phyloP scores from a whole-genome alignment of 768 basidiomycete genomes.

The Cubamyces lactineus region DNA sequence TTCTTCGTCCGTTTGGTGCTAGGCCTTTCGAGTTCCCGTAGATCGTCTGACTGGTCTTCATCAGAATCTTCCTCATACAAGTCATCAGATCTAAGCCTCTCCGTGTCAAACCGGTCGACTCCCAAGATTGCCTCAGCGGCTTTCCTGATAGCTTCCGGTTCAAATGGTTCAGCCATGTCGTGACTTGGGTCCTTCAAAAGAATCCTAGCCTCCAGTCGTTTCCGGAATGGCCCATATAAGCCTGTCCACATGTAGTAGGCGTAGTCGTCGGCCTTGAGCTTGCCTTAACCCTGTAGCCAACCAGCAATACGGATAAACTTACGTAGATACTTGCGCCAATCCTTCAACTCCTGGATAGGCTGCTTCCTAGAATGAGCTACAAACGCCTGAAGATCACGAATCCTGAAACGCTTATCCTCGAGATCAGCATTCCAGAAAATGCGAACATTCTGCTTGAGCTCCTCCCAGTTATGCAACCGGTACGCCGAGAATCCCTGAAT shows the following conservation, averaged over 20 bases:
- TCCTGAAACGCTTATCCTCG: conserved; percentile 9
- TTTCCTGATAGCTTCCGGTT: background rate
- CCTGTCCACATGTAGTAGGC: conserved; percentile 18
- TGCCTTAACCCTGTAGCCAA: conserved; percentile 12
- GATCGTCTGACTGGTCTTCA: too few species aligned
- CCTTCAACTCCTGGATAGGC: conserved; percentile 1
- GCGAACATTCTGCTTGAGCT: conserved; percentile 10
- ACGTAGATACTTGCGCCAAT: conserved; percentile 12
- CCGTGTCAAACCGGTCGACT: conserved; percentile 17
- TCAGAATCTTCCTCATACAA: background rate
- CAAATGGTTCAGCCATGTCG: conserved; percentile 15
- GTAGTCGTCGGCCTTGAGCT: conserved; percentile 6
- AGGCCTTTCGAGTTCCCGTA: too few species aligned
- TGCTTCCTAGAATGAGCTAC: background rate
- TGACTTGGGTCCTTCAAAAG: conserved; percentile 14
- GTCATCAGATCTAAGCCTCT: conserved; percentile 2
- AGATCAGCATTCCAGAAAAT: conserved; percentile 21
- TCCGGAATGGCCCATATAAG: conserved; percentile 3
- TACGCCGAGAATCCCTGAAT: conserved; percentile 18
- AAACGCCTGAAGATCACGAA: background rate
- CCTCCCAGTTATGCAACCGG: conserved; percentile 1
- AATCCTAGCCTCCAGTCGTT: conserved; percentile 10
- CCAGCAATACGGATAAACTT: conserved; percentile 20
- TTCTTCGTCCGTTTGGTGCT: too few species aligned
- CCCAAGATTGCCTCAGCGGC: conserved; percentile 12